Percentiles rank a stretch among this genome's conserved stretches.
Evolutionary conservation across 1,284 basidiomycete genomes (phyloP).

Genomic region (Ceratobasidium sp.): DNA sequence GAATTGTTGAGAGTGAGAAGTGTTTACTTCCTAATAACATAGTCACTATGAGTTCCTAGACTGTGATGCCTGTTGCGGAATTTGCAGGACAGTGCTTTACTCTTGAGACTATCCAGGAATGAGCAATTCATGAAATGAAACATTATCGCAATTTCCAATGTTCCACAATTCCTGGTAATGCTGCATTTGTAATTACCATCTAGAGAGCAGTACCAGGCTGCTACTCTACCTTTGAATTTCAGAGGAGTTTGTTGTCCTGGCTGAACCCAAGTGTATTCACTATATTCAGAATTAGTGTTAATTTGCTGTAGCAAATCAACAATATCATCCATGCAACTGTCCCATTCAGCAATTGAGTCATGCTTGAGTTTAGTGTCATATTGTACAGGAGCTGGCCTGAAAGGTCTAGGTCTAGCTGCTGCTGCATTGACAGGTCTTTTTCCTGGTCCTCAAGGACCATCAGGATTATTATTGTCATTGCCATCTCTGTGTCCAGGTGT

Average conservation of each 20-base stretch:
- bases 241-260: background rate
- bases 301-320: background rate
- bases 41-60: background rate
- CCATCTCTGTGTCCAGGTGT: background rate
- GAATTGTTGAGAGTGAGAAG: background rate
- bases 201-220: background rate
- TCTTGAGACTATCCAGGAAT: background rate
- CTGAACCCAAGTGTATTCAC: background rate
- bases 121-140: conserved; percentile 11
- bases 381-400: conserved; percentile 40
- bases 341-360: conserved; percentile 2
- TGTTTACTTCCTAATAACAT: background rate
- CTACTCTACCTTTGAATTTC: background rate
- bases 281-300: background rate
- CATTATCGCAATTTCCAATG: conserved; percentile 1
- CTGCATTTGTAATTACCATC: background rate
- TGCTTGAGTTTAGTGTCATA: conserved; percentile 25
- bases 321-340: background rate
- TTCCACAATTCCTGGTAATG: conserved; percentile 6
- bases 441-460: too few relatives aligned
- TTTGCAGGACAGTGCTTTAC: background rate
- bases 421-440: background rate
- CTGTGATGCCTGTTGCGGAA: background rate
- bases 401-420: background rate
- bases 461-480: background rate